Conservation (phyloP, 768 basidiomycete genomes). For the Termitomyces sp. region DNA sequence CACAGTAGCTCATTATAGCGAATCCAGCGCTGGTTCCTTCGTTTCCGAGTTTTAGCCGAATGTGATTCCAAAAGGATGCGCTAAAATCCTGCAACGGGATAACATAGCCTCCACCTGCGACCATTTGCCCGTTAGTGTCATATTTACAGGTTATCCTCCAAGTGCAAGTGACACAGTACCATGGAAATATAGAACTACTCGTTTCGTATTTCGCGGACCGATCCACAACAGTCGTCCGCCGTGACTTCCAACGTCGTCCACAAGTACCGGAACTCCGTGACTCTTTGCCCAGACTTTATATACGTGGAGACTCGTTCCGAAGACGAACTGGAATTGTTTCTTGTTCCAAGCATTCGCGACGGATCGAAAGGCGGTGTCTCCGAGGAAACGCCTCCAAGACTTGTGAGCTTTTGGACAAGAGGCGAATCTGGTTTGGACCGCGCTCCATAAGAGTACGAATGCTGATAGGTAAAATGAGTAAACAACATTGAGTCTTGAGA, state of each 20-base stretch:
- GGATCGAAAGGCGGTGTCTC: constrained; percentile 13
- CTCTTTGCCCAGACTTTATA: constrained; percentile 20
- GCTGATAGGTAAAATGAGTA: constrained; percentile 7
- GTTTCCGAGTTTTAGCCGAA: constrained; percentile 7
- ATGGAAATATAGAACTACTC: constrained; percentile 26
- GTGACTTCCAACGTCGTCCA: constrained; percentile 22
- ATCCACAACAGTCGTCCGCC: constrained; percentile 27
- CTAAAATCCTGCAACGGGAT: constrained; percentile 16
- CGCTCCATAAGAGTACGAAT: constrained; percentile 11
- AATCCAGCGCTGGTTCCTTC: constrained; percentile 12
- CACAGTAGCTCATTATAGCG: constrained; percentile 20
- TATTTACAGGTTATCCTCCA: neutral
- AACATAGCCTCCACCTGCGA: constrained; percentile 23
- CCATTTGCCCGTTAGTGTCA: neutral
- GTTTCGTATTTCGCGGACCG: constrained; percentile 21
- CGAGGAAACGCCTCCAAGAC: constrained; percentile 15
- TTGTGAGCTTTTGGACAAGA: constrained; percentile 13
- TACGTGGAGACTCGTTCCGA: constrained; percentile 14
- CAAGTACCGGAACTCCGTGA: constrained; percentile 11
- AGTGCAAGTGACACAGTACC: constrained; percentile 17
- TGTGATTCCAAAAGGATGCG: constrained; percentile 19
- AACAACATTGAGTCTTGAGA: neutral
- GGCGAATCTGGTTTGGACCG: constrained; percentile 10
- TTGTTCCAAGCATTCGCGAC: constrained; percentile 4
- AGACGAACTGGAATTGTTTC: constrained; percentile 17